A percentile compares a stretch with the other conserved stretches of the same genome.
phyloP scores from a whole-genome alignment of 179 eudicot species.

The Heliamphora pulchella region DNA sequence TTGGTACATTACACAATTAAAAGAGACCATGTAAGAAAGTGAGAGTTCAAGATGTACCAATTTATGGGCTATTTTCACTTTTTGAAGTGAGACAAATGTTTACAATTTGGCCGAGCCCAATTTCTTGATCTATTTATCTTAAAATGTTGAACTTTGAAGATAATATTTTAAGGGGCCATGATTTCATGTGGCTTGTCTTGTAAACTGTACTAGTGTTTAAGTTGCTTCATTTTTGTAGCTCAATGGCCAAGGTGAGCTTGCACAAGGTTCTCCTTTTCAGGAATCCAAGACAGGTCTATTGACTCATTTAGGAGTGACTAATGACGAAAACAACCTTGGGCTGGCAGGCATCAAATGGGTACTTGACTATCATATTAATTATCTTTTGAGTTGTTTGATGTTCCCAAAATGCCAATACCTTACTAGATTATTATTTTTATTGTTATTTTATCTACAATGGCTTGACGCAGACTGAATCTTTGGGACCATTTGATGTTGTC shows the following conservation, averaged over 20 bases:
- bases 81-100: neutral
- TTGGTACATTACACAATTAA: neutral
- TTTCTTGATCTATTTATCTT: neutral
- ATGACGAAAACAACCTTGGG: conserved; percentile 49
- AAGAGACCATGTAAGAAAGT: neutral
- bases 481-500: conserved; percentile 61
- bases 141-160: neutral
- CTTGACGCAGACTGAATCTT: conserved; percentile 54
- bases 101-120: neutral
- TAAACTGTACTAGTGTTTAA: neutral
- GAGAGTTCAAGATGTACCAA: neutral
- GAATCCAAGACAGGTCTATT: conserved; percentile 30
- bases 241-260: conserved; percentile 18
- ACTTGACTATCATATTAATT: conserved; percentile 14
- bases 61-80: neutral
- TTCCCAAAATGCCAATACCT: neutral
- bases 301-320: conserved; percentile 27
- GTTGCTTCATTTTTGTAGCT: conserved; percentile 33
- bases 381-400: neutral
- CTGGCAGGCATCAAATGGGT: conserved; percentile 64
- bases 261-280: conserved; percentile 31
- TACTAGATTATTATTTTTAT: neutral
- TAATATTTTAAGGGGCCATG: neutral
- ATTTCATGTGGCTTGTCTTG: neutral
- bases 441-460: neutral